Percentiles rank a stretch among this genome's conserved stretches.
These are phyloP conservation scores for Cymbopogon citratus DNA, from an alignment of 176 grass and related monocot species.

Conservation along the genomic window DNA sequence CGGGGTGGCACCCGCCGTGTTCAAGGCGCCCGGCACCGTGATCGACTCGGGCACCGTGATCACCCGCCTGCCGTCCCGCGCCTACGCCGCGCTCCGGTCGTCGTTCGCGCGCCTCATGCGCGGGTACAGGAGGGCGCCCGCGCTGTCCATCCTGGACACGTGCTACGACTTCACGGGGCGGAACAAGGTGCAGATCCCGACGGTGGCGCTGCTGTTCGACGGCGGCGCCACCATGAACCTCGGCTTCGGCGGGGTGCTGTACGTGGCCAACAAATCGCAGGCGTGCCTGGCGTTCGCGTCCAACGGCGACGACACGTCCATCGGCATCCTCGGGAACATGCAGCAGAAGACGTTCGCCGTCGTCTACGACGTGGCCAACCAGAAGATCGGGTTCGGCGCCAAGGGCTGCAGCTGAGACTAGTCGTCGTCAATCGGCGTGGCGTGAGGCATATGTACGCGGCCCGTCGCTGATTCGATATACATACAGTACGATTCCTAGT, in stretches of 20 bases:
- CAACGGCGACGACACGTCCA: slow-evolving; percentile 35
- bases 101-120: slow-evolving; percentile 44
- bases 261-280: slow-evolving; percentile 47
- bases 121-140: slow-evolving; percentile 25
- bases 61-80: slow-evolving; percentile 56
- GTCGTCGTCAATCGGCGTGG: neutral
- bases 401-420: slow-evolving; percentile 42
- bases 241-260: slow-evolving; percentile 52
- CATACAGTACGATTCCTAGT: neutral
- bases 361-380: slow-evolving; percentile 60
- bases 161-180: slow-evolving; percentile 76
- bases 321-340: slow-evolving; percentile 64
- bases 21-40: slow-evolving; percentile 36
- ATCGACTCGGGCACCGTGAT: slow-evolving; percentile 92
- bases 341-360: slow-evolving; percentile 71
- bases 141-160: slow-evolving; percentile 68
- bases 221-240: slow-evolving; percentile 42
- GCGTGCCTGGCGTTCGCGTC: slow-evolving; percentile 75
- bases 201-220: slow-evolving; percentile 52
- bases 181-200: slow-evolving; percentile 42
- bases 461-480: neutral
- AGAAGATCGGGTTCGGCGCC: slow-evolving; percentile 61
- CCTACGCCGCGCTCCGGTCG: slow-evolving; percentile 43
- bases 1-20: slow-evolving; percentile 11
- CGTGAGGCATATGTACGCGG: neutral